Percentiles rank a stretch among this genome's conserved stretches.
phyloP scores from a whole-genome alignment of 1,284 basidiomycete species.

The Cutaneotrichosporon cavernicola region DNA sequence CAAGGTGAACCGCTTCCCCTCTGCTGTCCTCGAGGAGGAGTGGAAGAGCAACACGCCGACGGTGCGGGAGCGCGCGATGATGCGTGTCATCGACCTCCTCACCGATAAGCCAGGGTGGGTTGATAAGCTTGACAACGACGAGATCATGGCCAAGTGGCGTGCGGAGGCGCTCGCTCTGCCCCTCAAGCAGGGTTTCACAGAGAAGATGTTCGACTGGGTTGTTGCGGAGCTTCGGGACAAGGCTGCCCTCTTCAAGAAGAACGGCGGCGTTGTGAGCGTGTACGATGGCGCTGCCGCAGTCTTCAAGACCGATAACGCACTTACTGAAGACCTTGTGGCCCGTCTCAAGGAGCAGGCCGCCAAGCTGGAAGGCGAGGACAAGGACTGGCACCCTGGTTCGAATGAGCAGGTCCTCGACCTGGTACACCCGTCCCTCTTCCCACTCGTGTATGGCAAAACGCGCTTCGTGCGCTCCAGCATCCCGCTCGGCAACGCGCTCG shows the following conservation, averaged over 20 bases:
- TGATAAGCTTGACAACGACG: conserved; percentile 14
- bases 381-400: conserved; percentile 26
- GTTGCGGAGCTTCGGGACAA: conserved; percentile 22
- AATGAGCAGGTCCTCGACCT: conserved; percentile 22
- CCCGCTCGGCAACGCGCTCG: conserved; percentile 4
- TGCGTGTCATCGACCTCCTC: conserved; percentile 18
- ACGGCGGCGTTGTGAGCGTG: conserved; percentile 9
- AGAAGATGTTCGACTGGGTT: conserved; percentile 19
- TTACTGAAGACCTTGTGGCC: not conserved
- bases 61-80: conserved; percentile 21
- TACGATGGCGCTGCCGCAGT: conserved; percentile 10
- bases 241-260: conserved; percentile 12
- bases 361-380: conserved; percentile 17
- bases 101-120: conserved; percentile 22
- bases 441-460: conserved; percentile 23
- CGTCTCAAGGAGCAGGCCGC: conserved; percentile 6
- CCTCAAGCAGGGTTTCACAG: conserved; percentile 15
- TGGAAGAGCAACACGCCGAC: conserved; percentile 16
- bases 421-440: conserved; percentile 23
- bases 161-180: conserved; percentile 7
- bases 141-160: conserved; percentile 21
- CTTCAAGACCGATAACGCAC: conserved; percentile 10
- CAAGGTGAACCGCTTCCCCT: conserved; percentile 11
- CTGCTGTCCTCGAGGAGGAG: conserved; percentile 7
- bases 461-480: conserved; percentile 12